These are phyloP conservation scores for Lactifluus hygrophoroides DNA, from an alignment of 768 basidiomycete species.

Conservation along the genomic window DNA sequence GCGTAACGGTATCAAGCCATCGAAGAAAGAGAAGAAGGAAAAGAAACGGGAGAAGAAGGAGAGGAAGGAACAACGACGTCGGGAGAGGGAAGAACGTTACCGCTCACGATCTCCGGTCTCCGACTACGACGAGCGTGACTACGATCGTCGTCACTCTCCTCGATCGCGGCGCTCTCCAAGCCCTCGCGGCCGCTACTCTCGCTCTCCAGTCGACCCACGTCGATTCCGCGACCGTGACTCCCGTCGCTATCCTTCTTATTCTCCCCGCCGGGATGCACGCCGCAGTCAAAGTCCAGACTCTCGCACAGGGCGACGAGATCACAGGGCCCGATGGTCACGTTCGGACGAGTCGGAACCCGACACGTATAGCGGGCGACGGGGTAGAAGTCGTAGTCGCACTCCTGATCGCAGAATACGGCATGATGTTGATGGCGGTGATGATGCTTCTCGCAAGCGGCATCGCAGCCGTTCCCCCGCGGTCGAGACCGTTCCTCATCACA, in stretches of 20 bases:
- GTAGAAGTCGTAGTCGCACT: conserved; percentile 25
- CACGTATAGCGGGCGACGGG: conserved; percentile 23
- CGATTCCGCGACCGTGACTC: conserved; percentile 26
- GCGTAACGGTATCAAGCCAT: conserved; percentile 70
- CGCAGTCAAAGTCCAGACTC: conserved; percentile 18
- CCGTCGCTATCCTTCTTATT: conserved; percentile 15
- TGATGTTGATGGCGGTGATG: conserved; percentile 18
- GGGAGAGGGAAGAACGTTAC: conserved; percentile 23
- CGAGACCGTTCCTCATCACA: conserved; percentile 29
- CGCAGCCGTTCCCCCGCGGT: conserved; percentile 32
- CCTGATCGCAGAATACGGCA: conserved; percentile 22
- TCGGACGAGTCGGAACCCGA: conserved; percentile 45
- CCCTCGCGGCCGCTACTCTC: conserved; percentile 38
- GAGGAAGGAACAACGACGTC: conserved; percentile 23
- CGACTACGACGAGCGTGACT: conserved; percentile 28
- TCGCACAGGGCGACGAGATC: conserved; percentile 4
- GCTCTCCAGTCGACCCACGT: conserved; percentile 34
- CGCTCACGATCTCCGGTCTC: conserved; percentile 22
- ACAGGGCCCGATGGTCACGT: conserved; percentile 35
- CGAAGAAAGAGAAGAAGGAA: conserved; percentile 63
- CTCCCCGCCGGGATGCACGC: conserved; percentile 26
- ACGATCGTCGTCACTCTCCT: conserved; percentile 25
- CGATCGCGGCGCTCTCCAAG: conserved; percentile 37
- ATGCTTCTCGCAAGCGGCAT: conserved; percentile 32
- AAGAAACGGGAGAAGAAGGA: conserved; percentile 51